Evolutionary conservation across 768 basidiomycete species (phyloP).

Genomic region (Megacollybia marginata): DNA sequence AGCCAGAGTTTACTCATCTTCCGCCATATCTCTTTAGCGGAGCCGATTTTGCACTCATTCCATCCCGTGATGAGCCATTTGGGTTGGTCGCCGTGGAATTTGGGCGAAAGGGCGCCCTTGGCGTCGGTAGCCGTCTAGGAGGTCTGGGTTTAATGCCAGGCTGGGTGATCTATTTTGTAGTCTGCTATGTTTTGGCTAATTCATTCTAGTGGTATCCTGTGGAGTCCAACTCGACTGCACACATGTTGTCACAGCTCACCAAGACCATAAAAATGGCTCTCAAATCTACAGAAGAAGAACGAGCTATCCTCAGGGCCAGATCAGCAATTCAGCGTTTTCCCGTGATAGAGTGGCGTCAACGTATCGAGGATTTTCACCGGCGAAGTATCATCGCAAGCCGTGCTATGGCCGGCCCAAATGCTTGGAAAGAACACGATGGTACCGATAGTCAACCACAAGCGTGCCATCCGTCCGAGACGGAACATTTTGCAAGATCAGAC

Average conservation of each 20-base stretch:
- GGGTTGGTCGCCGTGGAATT: slow-evolving; percentile 95
- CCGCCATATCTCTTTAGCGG: slow-evolving; percentile 93
- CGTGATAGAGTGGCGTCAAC: slow-evolving; percentile 95
- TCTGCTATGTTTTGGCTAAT: background rate
- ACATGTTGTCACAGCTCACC: slow-evolving; percentile 90
- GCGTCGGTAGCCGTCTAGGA: slow-evolving; percentile 89
- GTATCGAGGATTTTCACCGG: slow-evolving; percentile 90
- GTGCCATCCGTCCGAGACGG: slow-evolving; percentile 53
- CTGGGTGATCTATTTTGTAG: slow-evolving; percentile 57
- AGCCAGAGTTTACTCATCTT: slow-evolving; percentile 91
- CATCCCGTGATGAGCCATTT: slow-evolving; percentile 94
- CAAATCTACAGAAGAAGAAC: slow-evolving; percentile 85
- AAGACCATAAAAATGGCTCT: slow-evolving; percentile 94
- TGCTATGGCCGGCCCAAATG: slow-evolving; percentile 56
- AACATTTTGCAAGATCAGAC: slow-evolving; percentile 13
- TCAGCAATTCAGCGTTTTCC: slow-evolving; percentile 96
- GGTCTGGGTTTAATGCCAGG: slow-evolving; percentile 97
- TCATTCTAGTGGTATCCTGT: slow-evolving; percentile 86
- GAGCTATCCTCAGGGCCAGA: slow-evolving; percentile 86
- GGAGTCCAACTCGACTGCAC: slow-evolving; percentile 85
- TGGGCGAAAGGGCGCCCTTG: slow-evolving; percentile 92
- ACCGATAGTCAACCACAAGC: slow-evolving; percentile 17
- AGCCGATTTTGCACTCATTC: slow-evolving; percentile 92
- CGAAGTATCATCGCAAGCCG: slow-evolving; percentile 76
- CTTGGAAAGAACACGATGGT: slow-evolving; percentile 65